Evolutionary conservation across 257 asterid species (phyloP).

Genomic region (Nicotiana attenuata): DNA sequence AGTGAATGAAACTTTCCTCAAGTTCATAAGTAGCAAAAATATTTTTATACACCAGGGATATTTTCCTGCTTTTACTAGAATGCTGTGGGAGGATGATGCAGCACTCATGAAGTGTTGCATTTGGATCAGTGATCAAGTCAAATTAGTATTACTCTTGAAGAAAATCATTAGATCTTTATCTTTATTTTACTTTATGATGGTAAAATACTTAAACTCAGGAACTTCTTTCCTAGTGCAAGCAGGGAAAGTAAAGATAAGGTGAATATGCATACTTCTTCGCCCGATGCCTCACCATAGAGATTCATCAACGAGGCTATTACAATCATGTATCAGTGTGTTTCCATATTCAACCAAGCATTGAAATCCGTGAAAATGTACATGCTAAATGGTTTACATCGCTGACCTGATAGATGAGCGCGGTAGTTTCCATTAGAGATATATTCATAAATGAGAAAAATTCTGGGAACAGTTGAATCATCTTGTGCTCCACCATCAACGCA

Average conservation of each 20-base stretch:
- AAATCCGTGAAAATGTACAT: neutral
- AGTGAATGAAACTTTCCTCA: neutral
- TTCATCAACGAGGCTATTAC: neutral
- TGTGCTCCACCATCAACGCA: slow-evolving; percentile 66
- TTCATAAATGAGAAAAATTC: slow-evolving; percentile 79
- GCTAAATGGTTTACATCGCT: neutral
- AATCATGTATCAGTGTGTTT: neutral
- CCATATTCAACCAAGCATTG: neutral
- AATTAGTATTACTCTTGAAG: neutral
- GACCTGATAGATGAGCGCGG: slow-evolving; percentile 80
- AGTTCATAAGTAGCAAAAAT: neutral
- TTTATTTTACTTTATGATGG: neutral
- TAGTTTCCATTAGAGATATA: slow-evolving; percentile 70
- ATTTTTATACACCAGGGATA: too few relatives aligned
- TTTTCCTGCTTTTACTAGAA: too few relatives aligned
- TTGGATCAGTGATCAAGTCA: too few relatives aligned
- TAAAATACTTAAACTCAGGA: neutral
- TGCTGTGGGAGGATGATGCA: too few relatives aligned
- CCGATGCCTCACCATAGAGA: neutral
- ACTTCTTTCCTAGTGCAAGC: too few relatives aligned
- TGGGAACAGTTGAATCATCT: slow-evolving; percentile 57
- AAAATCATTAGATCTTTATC: neutral
- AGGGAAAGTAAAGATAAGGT: neutral
- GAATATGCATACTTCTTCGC: neutral
- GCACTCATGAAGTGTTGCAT: too few relatives aligned